Evolutionary conservation across 1,284 basidiomycete genomes (phyloP).

Genomic region (Pseudozyma sp.): DNA sequence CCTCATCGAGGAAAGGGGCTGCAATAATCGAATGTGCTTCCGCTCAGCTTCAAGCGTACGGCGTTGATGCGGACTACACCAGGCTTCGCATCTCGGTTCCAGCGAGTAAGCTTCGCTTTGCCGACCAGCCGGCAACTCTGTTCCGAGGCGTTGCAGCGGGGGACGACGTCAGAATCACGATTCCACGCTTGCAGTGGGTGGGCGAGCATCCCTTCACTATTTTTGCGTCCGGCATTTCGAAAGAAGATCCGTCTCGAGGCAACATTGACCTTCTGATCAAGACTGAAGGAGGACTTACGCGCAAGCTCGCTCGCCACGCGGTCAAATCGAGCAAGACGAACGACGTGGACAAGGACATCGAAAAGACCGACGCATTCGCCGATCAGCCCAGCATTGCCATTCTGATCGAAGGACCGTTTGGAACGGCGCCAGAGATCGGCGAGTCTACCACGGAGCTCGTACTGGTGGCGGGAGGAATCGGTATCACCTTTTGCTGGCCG

Average conservation of each 20-base stretch:
- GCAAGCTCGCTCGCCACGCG: constrained; percentile 18
- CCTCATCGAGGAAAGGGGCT: neutral
- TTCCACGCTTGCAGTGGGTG: constrained; percentile 47
- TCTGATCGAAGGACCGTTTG: constrained; percentile 55
- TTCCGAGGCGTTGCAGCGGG: constrained; percentile 24
- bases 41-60: constrained; percentile 14
- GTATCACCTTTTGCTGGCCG: constrained; percentile 51
- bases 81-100: constrained; percentile 42
- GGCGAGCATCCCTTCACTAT: constrained; percentile 59
- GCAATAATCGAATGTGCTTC: constrained; percentile 1
- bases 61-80: constrained; percentile 8
- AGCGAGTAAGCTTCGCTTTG: constrained; percentile 17
- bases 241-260: constrained; percentile 13
- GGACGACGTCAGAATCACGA: constrained; percentile 43
- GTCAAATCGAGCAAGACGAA: constrained; percentile 8
- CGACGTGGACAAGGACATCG: too few species aligned
- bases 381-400: constrained; percentile 11
- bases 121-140: constrained; percentile 1
- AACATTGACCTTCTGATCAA: constrained; percentile 43
- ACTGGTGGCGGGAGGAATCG: constrained; percentile 50
- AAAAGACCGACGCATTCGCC: constrained; percentile 7
- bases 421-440: constrained; percentile 10
- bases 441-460: constrained; percentile 16
- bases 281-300: constrained; percentile 44
- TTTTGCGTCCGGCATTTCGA: constrained; percentile 12